Base-by-base conservation (phyloP, 352 stramenopile genomes). In the Blastocystis sp. region DNA sequence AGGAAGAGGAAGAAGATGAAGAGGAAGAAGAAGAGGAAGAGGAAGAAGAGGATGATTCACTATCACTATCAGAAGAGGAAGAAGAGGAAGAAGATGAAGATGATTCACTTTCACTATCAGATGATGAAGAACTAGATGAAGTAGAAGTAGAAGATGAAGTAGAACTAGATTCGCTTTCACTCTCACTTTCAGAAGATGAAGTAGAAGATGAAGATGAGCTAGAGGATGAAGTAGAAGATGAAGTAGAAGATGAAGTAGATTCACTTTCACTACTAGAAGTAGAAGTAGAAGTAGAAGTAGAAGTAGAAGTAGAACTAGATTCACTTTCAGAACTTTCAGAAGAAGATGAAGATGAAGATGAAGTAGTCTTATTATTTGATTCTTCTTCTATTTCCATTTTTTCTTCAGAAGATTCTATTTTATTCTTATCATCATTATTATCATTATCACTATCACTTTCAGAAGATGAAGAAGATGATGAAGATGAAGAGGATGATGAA, bases 1-100 rank as follows among this genome's bases (percentile, higher is more conserved):
- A 43, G 7, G 3, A 3, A 7, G 3, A 4, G 31, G 24, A 0
- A 25, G 2, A 2, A 42, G 46, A 56, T 32, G 41, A 25, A 58
- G 25, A 58, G 55, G 32, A 66, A 1, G 69, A 75, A n/a, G 73
- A 66, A 10, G 72, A 75, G 21, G 45, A 65, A 19, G 45, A 65
- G 2, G 65, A 71, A 32, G 65, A 64, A 1, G 59, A 71, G 5
- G 65, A 71, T 2, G 68, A 72, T 28, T 68, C 62, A n/a, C n/a
- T n/a, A n/a, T n/a, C n/a, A n/a, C n/a, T n/a, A n/a, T n/a, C n/a
- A 7, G 46, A 56, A 1, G 4, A 10, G 9, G 4, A 4, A 43
- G 36, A 43, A 4, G 36, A 43, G 10, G n/a, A n/a, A n/a, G n/a
- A n/a, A n/a, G n/a, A n/a, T n/a, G n/a, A n/a, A n/a, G n/a, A n/a